phyloP scores from a whole-genome alignment of 345 rosid species.

The Microcos paniculata region DNA sequence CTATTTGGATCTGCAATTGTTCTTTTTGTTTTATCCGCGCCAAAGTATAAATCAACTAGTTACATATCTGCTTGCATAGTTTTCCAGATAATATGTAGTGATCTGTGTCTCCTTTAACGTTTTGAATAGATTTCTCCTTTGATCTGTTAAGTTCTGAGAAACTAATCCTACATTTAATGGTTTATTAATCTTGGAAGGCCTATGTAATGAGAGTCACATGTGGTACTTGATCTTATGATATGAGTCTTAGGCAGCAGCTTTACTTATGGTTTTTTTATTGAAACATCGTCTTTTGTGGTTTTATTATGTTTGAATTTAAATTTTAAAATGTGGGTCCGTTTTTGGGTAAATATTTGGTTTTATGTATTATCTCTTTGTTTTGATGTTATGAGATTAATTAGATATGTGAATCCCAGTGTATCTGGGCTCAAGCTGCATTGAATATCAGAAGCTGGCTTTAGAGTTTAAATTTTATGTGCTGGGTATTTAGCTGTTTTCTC shows the following conservation, averaged over 20 bases:
- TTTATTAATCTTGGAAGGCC: neutral
- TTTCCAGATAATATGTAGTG: slow-evolving; percentile 8
- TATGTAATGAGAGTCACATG: neutral
- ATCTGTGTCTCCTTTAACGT: neutral
- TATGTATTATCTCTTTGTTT: neutral
- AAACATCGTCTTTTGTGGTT: neutral
- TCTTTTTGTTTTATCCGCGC: neutral
- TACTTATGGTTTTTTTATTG: neutral
- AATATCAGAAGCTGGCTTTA: neutral
- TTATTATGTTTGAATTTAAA: neutral
- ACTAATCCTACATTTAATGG: neutral
- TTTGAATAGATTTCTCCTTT: neutral
- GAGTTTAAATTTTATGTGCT: neutral
- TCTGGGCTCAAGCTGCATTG: neutral
- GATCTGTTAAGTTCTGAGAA: slow-evolving; percentile 3
- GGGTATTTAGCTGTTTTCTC: slow-evolving; percentile 4
- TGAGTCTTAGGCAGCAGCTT: neutral
- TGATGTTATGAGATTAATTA: neutral
- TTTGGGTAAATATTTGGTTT: neutral
- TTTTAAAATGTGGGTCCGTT: neutral
- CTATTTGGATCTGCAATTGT: slow-evolving; percentile 20
- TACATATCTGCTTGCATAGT: neutral
- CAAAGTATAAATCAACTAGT: neutral
- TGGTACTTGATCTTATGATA: neutral
- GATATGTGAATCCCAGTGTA: neutral